phyloP scores from a whole-genome alignment of 1,284 basidiomycete genomes.

The Sporisorium scitamineum region DNA sequence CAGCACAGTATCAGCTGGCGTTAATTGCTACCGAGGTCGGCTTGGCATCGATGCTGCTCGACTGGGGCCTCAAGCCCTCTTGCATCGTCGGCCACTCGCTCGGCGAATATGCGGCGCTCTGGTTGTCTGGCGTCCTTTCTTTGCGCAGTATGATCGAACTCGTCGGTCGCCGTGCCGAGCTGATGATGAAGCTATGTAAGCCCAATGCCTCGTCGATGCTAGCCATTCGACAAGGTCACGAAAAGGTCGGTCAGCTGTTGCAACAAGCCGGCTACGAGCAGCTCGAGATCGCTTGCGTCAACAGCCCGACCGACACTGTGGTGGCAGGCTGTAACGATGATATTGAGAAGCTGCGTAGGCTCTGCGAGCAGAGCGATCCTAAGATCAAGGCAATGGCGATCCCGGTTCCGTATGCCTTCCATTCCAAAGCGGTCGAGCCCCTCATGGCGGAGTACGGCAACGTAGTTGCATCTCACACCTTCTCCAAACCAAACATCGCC shows the following conservation, averaged over 20 bases:
- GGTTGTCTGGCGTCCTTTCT: constrained; percentile 32
- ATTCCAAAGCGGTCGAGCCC: constrained; percentile 41
- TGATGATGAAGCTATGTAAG: constrained; percentile 45
- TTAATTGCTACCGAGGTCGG: constrained; percentile 41
- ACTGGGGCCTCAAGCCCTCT: constrained; percentile 40
- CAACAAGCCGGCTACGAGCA: constrained; percentile 7
- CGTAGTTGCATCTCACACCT: constrained; percentile 8
- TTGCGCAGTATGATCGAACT: constrained; percentile 44
- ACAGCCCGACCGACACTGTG: constrained; percentile 48
- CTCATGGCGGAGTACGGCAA: constrained; percentile 16
- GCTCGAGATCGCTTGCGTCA: constrained; percentile 52
- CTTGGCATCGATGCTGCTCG: constrained; percentile 26
- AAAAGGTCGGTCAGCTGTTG: constrained; percentile 24
- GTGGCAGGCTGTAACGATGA: constrained; percentile 37
- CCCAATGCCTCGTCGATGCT: constrained; percentile 52
- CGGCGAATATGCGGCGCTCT: constrained; percentile 52
- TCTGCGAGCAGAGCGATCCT: constrained; percentile 27
- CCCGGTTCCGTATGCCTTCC: constrained; percentile 53
- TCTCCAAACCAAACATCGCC: constrained; percentile 21
- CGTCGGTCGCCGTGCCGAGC: constrained; percentile 39
- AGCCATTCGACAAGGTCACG: constrained; percentile 29
- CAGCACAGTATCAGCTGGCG: constrained; percentile 48
- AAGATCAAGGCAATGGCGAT: constrained; percentile 50
- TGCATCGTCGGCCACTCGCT: constrained; percentile 51
- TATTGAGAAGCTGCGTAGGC: constrained; percentile 24